Base-by-base conservation (phyloP, 2,329 filamentous ascomycete species). In the Pseudogymnoascus sp. region DNA sequence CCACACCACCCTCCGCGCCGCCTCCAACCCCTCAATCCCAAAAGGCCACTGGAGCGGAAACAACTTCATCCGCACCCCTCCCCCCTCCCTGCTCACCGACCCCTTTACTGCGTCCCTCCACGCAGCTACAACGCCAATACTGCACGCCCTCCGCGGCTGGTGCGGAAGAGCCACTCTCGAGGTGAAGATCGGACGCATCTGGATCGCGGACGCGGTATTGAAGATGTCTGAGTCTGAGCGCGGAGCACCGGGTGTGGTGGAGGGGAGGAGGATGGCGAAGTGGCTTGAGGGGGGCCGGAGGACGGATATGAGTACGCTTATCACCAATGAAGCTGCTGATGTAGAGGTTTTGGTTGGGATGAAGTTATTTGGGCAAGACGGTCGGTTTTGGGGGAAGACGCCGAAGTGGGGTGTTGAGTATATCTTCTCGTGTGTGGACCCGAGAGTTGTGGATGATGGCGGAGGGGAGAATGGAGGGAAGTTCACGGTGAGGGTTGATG, bases 401-500 rank as follows among this genome's bases (percentile, higher is more conserved):
- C 56, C 40, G 28, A 37, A 41, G n/a, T 70, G 68, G 67, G 62
- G 66, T 12, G 64, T 71, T 12, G 61, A 62, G 3, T 74, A 74
- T 41, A 65, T 70, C 12, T 69, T 73, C 12, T 60, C 46, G 10
- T 73, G 69, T 50, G 14, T 59, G 22, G 68, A 72, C 33, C 37
- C 53, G n/a, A 35, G 38, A n/a, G 16, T 41, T 40, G 19, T 19
- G 19, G 46, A 16, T 8, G 26, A 50, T 10, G 60, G 59, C 6
- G 46, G 2, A 5, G 46, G 8, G 10, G 26, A 31, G 8, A 26
- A 53, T 1, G 31, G 4, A 35, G 4, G 10, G 4, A 38, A 46
- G 0, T 72, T 73, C 41, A 64, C 61, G 11, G 65, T 74, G 16
- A 68, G 71, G 31, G 69, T 74, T 26, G 65, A 74, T 64, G 70